Evolutionary conservation across 176 grass and related monocot species (phyloP), one percentile per base, ranked within the genome.

Genomic region (Neostapfia colusana): DNA sequence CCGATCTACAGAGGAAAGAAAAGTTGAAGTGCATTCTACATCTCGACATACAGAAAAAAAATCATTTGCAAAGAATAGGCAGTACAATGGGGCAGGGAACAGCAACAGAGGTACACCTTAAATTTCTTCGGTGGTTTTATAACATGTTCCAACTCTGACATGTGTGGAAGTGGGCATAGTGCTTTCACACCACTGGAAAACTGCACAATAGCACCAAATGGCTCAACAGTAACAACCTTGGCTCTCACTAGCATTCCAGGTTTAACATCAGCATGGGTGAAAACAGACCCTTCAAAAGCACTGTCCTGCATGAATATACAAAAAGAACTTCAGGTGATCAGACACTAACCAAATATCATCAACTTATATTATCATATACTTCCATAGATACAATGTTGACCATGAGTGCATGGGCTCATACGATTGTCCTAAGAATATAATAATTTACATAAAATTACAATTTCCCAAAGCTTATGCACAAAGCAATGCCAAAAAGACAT

Each of bases 251-350:
- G 42, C 91, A 98, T 94, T 76, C 95, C 95, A 82, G 95, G 91
- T 75, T 94, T 98, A 65, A 94, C 91, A 92, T 98, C 95, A 58
- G 89, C 88, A 82, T 98, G 95, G 79, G 95, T 98, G 80, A 98
- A 98, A 83, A 98, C 89, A 86, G 91, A 89, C 24, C 89, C 91
- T 86, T 98, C 95, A 83, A 98, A 92, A 76, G 95, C 91, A 90
- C 91, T 98, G 56, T 90, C 91, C 95, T 98, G 83, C 49, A 82
- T 70, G 78, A n/a, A 79, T 13, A 75, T 63, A 81, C 34, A 25
- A 62, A 55, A 21, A 81, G 46, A 76, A 40, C 46, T 43, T 57
- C 18, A 76, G 41, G 39, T n/a, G 39, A 68, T 15, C 76, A 76
- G 27, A 49, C 6, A 39, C 6, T 4, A 12, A 69, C 59, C 17